Evolutionary conservation across 176 grass and related monocot species (phyloP).

Genomic region (Bromus sterilis): DNA sequence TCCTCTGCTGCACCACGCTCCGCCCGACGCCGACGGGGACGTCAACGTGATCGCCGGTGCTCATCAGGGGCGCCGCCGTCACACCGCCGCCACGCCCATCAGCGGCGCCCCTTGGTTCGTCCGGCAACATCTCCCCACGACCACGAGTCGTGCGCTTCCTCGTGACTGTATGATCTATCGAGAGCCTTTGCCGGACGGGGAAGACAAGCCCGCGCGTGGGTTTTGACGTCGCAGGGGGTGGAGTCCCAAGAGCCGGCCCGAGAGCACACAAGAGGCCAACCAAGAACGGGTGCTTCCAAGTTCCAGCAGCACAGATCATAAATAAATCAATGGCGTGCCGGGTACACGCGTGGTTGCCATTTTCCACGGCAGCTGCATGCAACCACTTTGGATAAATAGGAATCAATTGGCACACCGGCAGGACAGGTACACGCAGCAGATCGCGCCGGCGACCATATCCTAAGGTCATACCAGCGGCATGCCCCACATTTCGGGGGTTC

Average conservation of each 20-base stretch:
- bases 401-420: neutral
- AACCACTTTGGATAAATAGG: neutral
- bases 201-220: neutral
- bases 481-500: too few species aligned
- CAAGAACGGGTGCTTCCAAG: neutral
- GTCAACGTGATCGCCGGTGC: neutral
- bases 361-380: neutral
- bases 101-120: neutral
- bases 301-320: neutral
- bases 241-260: neutral
- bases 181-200: neutral
- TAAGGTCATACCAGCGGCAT: too few species aligned
- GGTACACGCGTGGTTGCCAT: neutral
- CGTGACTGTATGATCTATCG: neutral
- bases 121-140: conserved; percentile 13
- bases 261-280: neutral
- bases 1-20: conserved; percentile 8
- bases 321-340: neutral
- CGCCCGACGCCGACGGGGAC: neutral
- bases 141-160: neutral
- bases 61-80: neutral
- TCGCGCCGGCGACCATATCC: too few species aligned
- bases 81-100: neutral
- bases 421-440: neutral
- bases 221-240: neutral